Evolutionary conservation across 2,329 filamentous ascomycete species (phyloP), one percentile per base, ranked within the genome.

Genomic region (Diatrype stigma): DNA sequence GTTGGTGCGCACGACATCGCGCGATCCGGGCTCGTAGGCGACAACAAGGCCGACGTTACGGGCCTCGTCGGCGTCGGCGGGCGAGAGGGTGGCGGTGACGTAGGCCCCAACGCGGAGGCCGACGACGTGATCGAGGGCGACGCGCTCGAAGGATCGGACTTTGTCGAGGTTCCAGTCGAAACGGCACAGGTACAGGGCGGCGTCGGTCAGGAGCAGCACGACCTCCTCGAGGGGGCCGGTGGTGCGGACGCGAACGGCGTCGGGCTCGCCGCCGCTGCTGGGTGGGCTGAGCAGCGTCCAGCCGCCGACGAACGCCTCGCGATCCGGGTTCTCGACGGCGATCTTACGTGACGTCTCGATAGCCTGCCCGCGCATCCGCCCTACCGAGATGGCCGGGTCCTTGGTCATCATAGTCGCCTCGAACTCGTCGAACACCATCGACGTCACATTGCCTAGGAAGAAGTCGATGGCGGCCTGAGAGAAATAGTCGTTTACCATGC

Each of bases 401-500:
- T 89, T 87, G 42, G 86, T 92, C 81, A 92, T 95, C 83, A 99
- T 91, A 60, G 92, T 88, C 16, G 87, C 84, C 64, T 96, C 91
- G 56, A 99, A 99, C 59, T 99, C 94, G 51, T 93, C 89, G 65
- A 97, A 97, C 2, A 96, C 87, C 16, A 85, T 77, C 1, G 85
- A 86, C 0, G 87, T 90, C 11, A 95, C 89, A 59, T 94, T 94
- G 19, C 94, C 94, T 0, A 97, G 81, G 3, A 96, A 80, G 64
- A 94, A 97, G 67, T 99, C 94, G 57, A 99, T 96, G 47, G 89
- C 90, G 0, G 91, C 89, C 67, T 99, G 94, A 21, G 92, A 88
- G 70, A 97, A 97, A 69, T 96, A 96, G 70, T 99, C 94, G 60
- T 96, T 96, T 57, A 99, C 91, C 70, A 97, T 94, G 58, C 96